Percentiles rank a stretch among this genome's conserved stretches.
Conservation (phyloP, 2,329 filamentous ascomycete genomes). For the Colletotrichum acutatum region DNA sequence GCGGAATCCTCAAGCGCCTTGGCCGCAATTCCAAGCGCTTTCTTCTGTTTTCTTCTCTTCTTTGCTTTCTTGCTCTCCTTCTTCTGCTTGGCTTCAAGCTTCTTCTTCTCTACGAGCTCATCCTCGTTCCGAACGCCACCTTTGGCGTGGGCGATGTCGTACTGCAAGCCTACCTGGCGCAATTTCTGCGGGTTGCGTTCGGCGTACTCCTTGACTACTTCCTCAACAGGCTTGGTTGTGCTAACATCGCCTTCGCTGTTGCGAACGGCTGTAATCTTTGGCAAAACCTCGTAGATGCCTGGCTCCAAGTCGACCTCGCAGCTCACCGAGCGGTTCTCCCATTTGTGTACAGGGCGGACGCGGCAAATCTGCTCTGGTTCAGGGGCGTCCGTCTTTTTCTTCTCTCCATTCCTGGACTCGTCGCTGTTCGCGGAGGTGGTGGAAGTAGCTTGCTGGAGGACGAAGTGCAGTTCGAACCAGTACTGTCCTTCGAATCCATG, state of each 20-base stretch:
- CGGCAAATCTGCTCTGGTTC: conserved; percentile 46
- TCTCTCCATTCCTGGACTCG: not conserved
- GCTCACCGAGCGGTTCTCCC: conserved; percentile 72
- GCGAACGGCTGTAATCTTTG: conserved; percentile 71
- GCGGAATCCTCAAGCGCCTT: conserved; percentile 37
- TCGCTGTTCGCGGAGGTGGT: conserved; percentile 4
- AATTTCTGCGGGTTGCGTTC: conserved; percentile 71
- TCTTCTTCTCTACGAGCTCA: conserved; percentile 43
- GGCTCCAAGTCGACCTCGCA: conserved; percentile 78
- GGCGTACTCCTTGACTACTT: conserved; percentile 63
- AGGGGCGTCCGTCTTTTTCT: conserved; percentile 10
- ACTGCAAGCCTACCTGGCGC: conserved; percentile 66
- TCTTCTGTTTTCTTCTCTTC: conserved; percentile 38
- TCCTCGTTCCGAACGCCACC: conserved; percentile 65
- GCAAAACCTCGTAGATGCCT: conserved; percentile 74
- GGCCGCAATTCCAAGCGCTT: conserved; percentile 21
- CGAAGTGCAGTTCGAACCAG: conserved; percentile 53
- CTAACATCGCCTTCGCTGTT: conserved; percentile 45
- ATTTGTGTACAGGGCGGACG: conserved; percentile 46
- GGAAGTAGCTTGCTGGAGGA: conserved; percentile 47
- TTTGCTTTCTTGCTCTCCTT: conserved; percentile 41
- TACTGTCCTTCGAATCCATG: conserved; percentile 57
- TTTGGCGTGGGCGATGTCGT: conserved; percentile 71
- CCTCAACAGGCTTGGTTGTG: conserved; percentile 61
- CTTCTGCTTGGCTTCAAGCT: conserved; percentile 41